Base-by-base conservation (phyloP, 352 stramenopile species). In the Heterotrichella gracilis region DNA sequence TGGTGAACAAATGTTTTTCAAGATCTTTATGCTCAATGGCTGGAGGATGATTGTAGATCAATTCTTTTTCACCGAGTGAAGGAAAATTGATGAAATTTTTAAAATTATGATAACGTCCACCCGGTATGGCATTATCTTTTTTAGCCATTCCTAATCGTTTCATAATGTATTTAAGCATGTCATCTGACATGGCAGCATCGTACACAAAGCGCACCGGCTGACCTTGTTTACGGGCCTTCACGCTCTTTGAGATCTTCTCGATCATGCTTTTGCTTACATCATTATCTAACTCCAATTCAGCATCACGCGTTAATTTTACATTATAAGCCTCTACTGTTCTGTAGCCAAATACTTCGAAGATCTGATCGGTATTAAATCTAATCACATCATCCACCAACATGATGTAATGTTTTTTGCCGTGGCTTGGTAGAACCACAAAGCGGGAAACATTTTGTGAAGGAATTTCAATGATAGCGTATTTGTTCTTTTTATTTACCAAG, bases 51-150 rank as follows among this genome's bases (percentile, higher is more conserved):
- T 9, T 53, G 32, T 53, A 53, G 9, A n/a, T 17, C 9, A 53
- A n/a, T 53, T 53, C 32, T 53, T 53, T 53, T 53, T 53, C 32
- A 17, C 32, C 32, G 9, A 53, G 32, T n/a, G 9, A 17, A 9
- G 32, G 32, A n/a, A 53, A 53, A 53, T 53, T 53, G n/a, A 53
- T 53, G n/a, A 53, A 53, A n/a, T 53, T n/a, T 53, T 53, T 53
- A 53, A 53, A 53, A n/a, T 53, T 53, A 53, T 53, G 32, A n/a
- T 53, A 53, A n/a, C 32, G 32, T n/a, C 32, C 32, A 9, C 32
- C 32, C 9, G 32, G 32, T 53, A 53, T 53, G n/a, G 32, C 32
- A 53, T 53, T 53, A n/a, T 53, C 32, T 53, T 53, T 53, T 53
- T 53, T 53, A 17, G 32, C 32, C 32, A 53, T 53, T n/a, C 32